Evolutionary conservation across 140 eudicot genomes (phyloP).

Genomic region (Stevia rebaudiana): DNA sequence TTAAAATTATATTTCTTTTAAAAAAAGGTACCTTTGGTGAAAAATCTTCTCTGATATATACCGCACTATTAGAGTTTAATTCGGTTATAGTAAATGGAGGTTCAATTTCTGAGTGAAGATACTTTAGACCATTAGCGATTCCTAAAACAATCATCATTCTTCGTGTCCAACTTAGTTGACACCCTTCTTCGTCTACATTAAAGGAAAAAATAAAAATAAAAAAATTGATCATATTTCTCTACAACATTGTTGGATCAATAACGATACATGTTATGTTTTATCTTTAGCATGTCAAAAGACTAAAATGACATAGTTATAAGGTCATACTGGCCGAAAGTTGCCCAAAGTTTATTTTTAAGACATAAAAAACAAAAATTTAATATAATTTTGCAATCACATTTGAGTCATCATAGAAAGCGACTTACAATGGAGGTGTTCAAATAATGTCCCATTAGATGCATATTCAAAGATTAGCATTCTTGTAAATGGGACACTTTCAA

Average conservation of each 20-base stretch:
- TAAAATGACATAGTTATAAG: neutral
- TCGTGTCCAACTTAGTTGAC: slow-evolving; percentile 86
- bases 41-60: slow-evolving; percentile 87
- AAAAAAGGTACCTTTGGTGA: slow-evolving; percentile 70
- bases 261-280: neutral
- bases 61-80: slow-evolving; percentile 69
- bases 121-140: slow-evolving; percentile 74
- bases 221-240: slow-evolving; percentile 12
- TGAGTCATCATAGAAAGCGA: neutral
- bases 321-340: neutral
- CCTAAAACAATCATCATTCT: slow-evolving; percentile 83
- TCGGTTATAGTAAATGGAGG: slow-evolving; percentile 87
- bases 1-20: neutral
- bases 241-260: neutral
- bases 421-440: slow-evolving; percentile 93
- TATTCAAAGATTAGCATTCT: slow-evolving; percentile 94
- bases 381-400: neutral
- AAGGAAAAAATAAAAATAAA: slow-evolving; percentile 6
- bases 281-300: neutral
- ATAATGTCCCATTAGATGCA: slow-evolving; percentile 93
- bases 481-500: slow-evolving; percentile 71
- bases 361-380: neutral
- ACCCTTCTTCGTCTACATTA: slow-evolving; percentile 69
- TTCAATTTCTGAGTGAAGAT: slow-evolving; percentile 80
- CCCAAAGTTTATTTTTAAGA: neutral